Percentiles rank a stretch among this genome's conserved stretches.
Evolutionary conservation across 1,139 yeast genomes (phyloP).

Genomic region (Pichia sp.): DNA sequence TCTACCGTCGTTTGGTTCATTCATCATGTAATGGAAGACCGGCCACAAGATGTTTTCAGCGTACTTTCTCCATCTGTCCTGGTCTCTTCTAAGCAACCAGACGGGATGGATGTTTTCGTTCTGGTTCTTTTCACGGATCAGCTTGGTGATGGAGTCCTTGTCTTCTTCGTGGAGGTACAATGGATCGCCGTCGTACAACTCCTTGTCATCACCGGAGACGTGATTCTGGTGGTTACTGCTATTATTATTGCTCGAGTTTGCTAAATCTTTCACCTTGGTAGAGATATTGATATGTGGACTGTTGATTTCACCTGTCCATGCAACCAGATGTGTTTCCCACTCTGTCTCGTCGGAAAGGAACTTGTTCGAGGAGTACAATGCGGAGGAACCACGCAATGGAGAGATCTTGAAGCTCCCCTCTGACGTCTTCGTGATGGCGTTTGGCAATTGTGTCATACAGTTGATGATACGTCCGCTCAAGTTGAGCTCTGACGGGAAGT

Average conservation of each 20-base stretch:
- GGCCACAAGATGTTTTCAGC: slow-evolving; percentile 96
- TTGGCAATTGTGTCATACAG: slow-evolving; percentile 69
- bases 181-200: slow-evolving; percentile 48
- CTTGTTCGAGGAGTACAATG: slow-evolving; percentile 72
- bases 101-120: slow-evolving; percentile 71
- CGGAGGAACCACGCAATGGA: slow-evolving; percentile 80
- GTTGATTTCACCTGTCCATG: slow-evolving; percentile 87
- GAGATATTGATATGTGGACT: slow-evolving; percentile 5
- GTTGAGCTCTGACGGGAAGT: slow-evolving; percentile 17
- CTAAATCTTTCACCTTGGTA: slow-evolving; percentile 1
- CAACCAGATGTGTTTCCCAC: slow-evolving; percentile 88
- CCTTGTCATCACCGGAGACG: slow-evolving; percentile 9
- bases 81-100: slow-evolving; percentile 76
- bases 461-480: slow-evolving; percentile 65
- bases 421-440: slow-evolving; percentile 47
- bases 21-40: slow-evolving; percentile 87
- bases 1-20: slow-evolving; percentile 63
- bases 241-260: not conserved
- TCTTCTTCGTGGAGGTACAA: slow-evolving; percentile 58
- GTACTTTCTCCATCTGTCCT: slow-evolving; percentile 76
- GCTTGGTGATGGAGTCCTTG: slow-evolving; percentile 45
- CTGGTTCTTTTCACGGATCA: slow-evolving; percentile 43
- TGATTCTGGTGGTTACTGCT: not conserved
- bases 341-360: slow-evolving; percentile 63
- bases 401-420: slow-evolving; percentile 46